Conservation (phyloP, 1,139 yeast species). For the Pichia terricola region DNA sequence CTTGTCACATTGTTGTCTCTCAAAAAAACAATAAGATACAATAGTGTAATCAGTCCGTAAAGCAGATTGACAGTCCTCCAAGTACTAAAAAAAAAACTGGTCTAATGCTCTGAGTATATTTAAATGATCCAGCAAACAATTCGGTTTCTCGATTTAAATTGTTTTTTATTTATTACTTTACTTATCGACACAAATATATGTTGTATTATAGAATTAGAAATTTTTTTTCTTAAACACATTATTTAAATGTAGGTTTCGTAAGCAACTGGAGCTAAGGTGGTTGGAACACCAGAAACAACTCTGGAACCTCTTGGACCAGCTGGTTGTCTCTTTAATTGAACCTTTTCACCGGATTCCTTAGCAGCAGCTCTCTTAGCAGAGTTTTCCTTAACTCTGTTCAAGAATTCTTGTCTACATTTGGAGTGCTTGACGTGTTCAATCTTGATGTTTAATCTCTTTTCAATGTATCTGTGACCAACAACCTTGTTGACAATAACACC, state of each 20-base stretch:
- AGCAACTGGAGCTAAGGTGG: conserved; percentile 97
- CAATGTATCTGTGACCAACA: conserved; percentile 98
- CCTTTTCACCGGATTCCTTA: conserved; percentile 86
- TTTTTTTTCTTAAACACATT: conserved; percentile 2
- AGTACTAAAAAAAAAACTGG: too few species aligned
- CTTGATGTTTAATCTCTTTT: conserved; percentile 97
- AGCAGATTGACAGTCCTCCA: too few species aligned
- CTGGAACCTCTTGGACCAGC: conserved; percentile 93
- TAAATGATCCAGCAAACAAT: too few species aligned
- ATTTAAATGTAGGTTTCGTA: conserved; percentile 97
- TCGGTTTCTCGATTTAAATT: too few species aligned
- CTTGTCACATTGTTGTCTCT: too few species aligned
- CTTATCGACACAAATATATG: conserved; percentile 5
- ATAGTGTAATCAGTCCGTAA: too few species aligned
- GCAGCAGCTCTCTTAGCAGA: conserved; percentile 93
- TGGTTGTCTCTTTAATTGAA: conserved; percentile 95
- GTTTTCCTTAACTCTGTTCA: conserved; percentile 95
- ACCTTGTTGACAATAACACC: conserved; percentile 98
- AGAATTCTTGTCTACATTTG: conserved; percentile 98
- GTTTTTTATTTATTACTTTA: conserved; percentile 1
- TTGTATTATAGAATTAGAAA: neutral
- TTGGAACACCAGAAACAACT: conserved; percentile 74
- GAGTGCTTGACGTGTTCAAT: conserved; percentile 99
- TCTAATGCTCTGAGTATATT: too few species aligned
- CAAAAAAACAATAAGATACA: too few species aligned